Percentiles rank a stretch among this genome's conserved stretches.
phyloP scores from a whole-genome alignment of 1,284 basidiomycete species.

The Lignosus rhinocerotis region DNA sequence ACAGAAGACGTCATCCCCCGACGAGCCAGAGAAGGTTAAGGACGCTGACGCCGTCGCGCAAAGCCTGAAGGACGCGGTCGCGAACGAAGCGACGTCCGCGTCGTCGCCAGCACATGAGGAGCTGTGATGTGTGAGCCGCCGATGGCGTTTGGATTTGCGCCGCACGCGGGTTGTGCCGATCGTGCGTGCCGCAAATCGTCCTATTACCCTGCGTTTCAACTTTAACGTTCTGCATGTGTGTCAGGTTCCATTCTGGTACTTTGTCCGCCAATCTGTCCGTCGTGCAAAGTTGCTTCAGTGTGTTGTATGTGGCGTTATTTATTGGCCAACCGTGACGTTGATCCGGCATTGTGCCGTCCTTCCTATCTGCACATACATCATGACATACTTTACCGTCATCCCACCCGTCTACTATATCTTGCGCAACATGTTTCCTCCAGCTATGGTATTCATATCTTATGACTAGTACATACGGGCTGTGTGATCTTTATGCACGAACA shows the following conservation, averaged over 20 bases:
- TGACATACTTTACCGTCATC: background rate
- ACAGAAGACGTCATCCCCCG: constrained; percentile 29
- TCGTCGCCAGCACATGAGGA: constrained; percentile 30
- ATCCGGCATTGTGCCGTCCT: background rate
- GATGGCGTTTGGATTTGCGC: background rate
- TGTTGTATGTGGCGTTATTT: constrained; percentile 6
- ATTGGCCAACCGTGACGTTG: constrained; percentile 2
- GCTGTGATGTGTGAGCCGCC: constrained; percentile 25
- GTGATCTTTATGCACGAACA: constrained; percentile 1
- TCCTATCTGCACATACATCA: background rate
- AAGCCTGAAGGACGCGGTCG: constrained; percentile 28
- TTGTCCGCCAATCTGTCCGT: background rate
- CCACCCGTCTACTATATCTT: background rate
- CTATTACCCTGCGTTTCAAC: background rate
- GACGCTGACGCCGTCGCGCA: constrained; percentile 29
- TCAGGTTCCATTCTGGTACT: background rate
- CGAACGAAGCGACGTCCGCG: constrained; percentile 21
- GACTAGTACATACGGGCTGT: constrained; percentile 13
- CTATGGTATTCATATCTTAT: constrained; percentile 22
- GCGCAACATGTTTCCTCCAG: constrained; percentile 5
- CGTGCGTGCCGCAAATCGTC: background rate
- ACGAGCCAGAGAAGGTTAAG: constrained; percentile 27
- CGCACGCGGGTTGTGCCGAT: background rate
- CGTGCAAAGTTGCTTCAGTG: constrained; percentile 3
- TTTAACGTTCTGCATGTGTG: background rate